phyloP scores from a whole-genome alignment of 164 flowering plant species.

The Annona squamosa region DNA sequence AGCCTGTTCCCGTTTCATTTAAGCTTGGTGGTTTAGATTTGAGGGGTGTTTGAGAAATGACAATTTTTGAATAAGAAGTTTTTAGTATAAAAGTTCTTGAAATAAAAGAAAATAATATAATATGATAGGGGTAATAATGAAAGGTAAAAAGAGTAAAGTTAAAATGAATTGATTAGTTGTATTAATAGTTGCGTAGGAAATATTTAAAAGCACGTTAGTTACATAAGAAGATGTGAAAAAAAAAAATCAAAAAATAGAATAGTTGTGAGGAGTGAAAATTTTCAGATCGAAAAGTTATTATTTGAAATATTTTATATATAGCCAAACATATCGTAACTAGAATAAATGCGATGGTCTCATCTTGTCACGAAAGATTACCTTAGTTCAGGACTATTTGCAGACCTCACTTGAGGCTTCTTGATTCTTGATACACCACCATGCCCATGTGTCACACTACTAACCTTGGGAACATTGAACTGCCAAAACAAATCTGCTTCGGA shows the following conservation, averaged over 20 bases:
- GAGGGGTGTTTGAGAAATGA: not conserved
- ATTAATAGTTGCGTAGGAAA: not conserved
- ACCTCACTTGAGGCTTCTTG: slow-evolving; percentile 42
- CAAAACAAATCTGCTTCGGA: slow-evolving; percentile 79
- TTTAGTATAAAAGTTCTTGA: no score
- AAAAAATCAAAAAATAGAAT: no score
- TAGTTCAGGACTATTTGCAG: slow-evolving; percentile 42
- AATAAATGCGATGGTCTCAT: not conserved
- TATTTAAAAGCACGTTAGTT: no score
- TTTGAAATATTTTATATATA: no score
- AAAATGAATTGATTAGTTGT: no score
- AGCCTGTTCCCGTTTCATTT: not conserved
- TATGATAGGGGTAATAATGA: no score
- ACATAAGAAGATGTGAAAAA: no score
- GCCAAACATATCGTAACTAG: not conserved
- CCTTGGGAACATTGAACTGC: slow-evolving; percentile 72
- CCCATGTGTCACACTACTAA: slow-evolving; percentile 28
- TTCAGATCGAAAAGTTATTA: no score
- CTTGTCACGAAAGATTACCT: slow-evolving; percentile 34
- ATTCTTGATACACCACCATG: slow-evolving; percentile 35
- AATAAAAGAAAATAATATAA: no score
- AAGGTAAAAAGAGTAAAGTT: no score
- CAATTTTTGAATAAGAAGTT: no score
- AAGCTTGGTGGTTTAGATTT: not conserved
- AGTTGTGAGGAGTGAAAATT: no score